Evolutionary conservation across 139 green algal species (phyloP), one percentile per base, ranked within the genome.

Genomic region (Tetratostichococcus sp.): DNA sequence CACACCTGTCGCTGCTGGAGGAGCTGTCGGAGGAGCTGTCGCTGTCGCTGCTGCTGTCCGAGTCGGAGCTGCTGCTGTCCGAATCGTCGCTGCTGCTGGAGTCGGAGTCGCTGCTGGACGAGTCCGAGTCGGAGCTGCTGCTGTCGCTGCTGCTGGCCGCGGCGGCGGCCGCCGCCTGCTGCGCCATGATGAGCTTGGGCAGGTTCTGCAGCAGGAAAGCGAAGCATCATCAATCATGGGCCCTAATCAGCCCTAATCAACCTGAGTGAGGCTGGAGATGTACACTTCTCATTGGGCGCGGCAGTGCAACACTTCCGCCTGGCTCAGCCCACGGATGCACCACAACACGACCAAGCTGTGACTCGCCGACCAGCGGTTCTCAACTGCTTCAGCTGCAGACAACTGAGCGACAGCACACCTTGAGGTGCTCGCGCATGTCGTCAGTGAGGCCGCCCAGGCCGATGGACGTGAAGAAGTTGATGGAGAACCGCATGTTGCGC

Each of bases 381-480:
- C 8, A 11, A 50, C 39, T 6, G 39, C 39, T 21, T 6, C 39
- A 50, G 39, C 39, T 6, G 39, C 39, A 50, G 39, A 21, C n/a
- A n/a, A n/a, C n/a, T n/a, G n/a, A 50, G 39, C 39, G 11, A 11
- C 39, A 50, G 39, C 22, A 25, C 19, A 62, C 58, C 65, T 92
- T 93, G 25, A 97, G 83, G 67, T 89, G 34, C 69, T 93, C 93
- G 57, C 96, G 92, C 89, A 97, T 90, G 62, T 74, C 71, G 77
- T 98, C 96, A 2, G 96, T 99, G 25, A 99, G 83, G 50, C 92
- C 94, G 28, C 96, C 96, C 70, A 99, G 90, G 31, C 96, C 96
- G 78, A 99, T 98, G 43, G 91, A 97, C 25, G 95, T 98, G 89
- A 99, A 99, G 85, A 98, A 99, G 88, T 99, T 99, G 91, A 99